Conservation (phyloP, 148 eudicot genomes). For the Camellia granthamiana region DNA sequence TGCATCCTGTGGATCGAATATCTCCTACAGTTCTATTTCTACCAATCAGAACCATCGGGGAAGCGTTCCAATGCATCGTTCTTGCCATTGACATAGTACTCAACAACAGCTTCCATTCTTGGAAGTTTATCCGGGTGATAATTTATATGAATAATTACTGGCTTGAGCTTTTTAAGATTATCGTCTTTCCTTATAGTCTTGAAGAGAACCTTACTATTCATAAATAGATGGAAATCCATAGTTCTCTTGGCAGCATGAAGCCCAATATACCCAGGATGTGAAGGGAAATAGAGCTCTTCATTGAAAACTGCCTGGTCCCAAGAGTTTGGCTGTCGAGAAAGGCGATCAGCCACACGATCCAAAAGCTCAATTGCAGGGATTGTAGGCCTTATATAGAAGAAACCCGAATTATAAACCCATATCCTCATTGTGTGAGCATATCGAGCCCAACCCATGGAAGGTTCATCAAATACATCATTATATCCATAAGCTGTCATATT, state of each 20-base stretch:
- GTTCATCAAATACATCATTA: constrained; percentile 88
- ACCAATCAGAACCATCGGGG: constrained; percentile 77
- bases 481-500: constrained; percentile 86
- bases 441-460: constrained; percentile 96
- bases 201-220: constrained; percentile 93
- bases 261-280: constrained; percentile 85
- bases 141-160: constrained; percentile 83
- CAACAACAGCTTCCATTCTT: constrained; percentile 83
- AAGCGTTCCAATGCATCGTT: constrained; percentile 70
- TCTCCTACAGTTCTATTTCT: constrained; percentile 1
- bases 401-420: constrained; percentile 95
- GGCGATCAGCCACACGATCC: constrained; percentile 82
- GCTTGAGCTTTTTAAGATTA: constrained; percentile 66
- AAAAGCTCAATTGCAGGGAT: constrained; percentile 86
- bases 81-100: constrained; percentile 71
- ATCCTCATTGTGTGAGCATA: constrained; percentile 97
- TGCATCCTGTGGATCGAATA: background rate
- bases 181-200: constrained; percentile 81
- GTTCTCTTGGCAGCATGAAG: constrained; percentile 89
- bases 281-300: constrained; percentile 81
- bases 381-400: constrained; percentile 89
- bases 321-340: constrained; percentile 38
- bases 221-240: constrained; percentile 78
- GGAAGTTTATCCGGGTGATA: constrained; percentile 87
- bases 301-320: constrained; percentile 99